Conservation (phyloP, 169 alveolate species). For the Eimeria tenella region DNA sequence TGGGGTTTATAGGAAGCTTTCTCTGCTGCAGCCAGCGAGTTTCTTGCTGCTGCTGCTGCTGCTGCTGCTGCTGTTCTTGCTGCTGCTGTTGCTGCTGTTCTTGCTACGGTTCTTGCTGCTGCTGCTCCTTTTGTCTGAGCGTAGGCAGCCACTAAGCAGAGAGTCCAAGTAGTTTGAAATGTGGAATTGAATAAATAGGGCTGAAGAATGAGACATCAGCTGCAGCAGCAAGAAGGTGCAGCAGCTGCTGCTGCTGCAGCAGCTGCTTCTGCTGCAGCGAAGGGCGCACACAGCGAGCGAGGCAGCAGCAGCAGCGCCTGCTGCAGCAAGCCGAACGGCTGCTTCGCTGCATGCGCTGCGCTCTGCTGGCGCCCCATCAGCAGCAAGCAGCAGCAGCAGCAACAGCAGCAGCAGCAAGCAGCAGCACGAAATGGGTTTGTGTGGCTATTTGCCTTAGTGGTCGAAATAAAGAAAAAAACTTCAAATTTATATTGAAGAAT, state of each 20-base stretch:
- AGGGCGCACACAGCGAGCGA: not conserved
- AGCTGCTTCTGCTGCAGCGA: slow-evolving; percentile 21
- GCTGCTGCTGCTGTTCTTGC: slow-evolving; percentile 20
- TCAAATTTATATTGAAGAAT: too few relatives aligned
- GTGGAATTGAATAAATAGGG: too few relatives aligned
- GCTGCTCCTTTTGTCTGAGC: not conserved
- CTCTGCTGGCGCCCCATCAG: not conserved
- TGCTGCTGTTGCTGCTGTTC: not conserved
- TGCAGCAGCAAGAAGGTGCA: too few relatives aligned
- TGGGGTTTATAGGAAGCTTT: not conserved
- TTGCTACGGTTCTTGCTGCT: not conserved
- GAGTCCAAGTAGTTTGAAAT: too few relatives aligned
- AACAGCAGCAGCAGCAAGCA: not conserved
- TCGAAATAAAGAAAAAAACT: too few relatives aligned
- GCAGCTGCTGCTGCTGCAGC: not conserved
- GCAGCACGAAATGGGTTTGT: too few relatives aligned
- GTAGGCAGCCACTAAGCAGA: too few relatives aligned
- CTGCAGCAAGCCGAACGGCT: too few relatives aligned
- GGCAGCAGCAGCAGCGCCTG: too few relatives aligned
- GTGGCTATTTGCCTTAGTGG: too few relatives aligned
- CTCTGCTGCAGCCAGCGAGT: not conserved
- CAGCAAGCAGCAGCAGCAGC: not conserved
- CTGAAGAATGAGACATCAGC: too few relatives aligned
- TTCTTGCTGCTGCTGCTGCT: not conserved
- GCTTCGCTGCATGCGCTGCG: not conserved